Conservation (phyloP, 805 yeast species). For the Candida michaelii region DNA sequence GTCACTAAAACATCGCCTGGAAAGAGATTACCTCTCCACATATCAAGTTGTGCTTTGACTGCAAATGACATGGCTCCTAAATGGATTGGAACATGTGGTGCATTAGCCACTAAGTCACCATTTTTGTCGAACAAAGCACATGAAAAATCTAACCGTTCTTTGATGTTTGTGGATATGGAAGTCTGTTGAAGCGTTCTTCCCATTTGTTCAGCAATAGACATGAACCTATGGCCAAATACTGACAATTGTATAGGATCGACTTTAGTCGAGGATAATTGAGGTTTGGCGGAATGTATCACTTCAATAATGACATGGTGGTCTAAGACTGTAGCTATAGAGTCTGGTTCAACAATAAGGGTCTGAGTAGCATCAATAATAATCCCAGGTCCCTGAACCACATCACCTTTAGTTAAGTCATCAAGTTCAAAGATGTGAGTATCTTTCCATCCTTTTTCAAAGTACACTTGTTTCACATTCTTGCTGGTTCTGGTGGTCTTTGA, state of each 20-base stretch:
- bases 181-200: conserved; percentile 46
- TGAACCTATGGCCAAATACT: conserved; percentile 42
- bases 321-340: conserved; percentile 29
- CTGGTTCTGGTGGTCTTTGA: not conserved
- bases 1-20: conserved; percentile 45
- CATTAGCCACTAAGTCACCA: conserved; percentile 48
- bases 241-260: conserved; percentile 41
- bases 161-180: conserved; percentile 45
- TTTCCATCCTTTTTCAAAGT: conserved; percentile 34
- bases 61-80: conserved; percentile 50
- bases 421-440: conserved; percentile 24
- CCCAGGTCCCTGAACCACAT: conserved; percentile 27
- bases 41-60: conserved; percentile 39
- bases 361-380: conserved; percentile 37
- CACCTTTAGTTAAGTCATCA: conserved; percentile 22
- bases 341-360: conserved; percentile 33
- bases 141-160: conserved; percentile 45
- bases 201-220: conserved; percentile 45
- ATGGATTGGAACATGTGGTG: conserved; percentile 48
- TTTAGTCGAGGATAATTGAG: conserved; percentile 22
- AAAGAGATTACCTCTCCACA: conserved; percentile 39
- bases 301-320: conserved; percentile 30
- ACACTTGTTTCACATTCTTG: conserved; percentile 16
- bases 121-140: conserved; percentile 44
- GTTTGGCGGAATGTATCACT: conserved; percentile 24